phyloP scores from a whole-genome alignment of 768 basidiomycete genomes.

The Termitomyces sp. region DNA sequence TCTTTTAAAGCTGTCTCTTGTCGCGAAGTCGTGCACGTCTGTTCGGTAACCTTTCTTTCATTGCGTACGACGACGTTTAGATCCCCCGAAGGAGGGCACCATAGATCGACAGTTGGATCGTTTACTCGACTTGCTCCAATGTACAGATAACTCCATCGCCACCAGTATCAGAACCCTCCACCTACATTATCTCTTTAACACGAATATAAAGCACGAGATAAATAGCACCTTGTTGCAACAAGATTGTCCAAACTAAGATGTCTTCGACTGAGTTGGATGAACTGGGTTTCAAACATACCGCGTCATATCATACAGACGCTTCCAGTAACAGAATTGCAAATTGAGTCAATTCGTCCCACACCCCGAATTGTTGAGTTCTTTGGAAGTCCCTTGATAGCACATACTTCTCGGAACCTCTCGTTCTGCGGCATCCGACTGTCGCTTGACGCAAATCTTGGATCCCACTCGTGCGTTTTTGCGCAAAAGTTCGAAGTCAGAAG shows the following conservation, averaged over 20 bases:
- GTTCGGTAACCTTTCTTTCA: not conserved
- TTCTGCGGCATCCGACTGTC: not conserved
- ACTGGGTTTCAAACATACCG: not conserved
- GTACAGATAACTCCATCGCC: not conserved
- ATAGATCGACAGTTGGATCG: not conserved
- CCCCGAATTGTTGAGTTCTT: not conserved
- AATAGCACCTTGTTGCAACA: not conserved
- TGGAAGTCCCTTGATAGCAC: not conserved
- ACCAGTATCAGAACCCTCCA: not conserved
- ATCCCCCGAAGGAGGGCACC: not conserved
- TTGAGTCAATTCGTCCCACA: not conserved
- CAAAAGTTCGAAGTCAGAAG: too few species aligned
- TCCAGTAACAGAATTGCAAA: not conserved
- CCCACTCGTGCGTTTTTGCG: not conserved
- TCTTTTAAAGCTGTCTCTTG: not conserved
- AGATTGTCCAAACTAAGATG: not conserved
- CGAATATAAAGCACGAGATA: not conserved
- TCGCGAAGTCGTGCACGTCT: not conserved
- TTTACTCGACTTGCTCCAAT: not conserved
- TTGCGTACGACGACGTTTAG: not conserved
- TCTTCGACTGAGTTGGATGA: not conserved
- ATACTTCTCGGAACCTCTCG: not conserved
- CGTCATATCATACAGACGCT: not conserved
- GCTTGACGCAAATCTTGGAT: not conserved
- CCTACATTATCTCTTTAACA: not conserved